Evolutionary conservation across 1,284 basidiomycete species (phyloP), one percentile per base, ranked within the genome.

Genomic region (Athelia psychrophila): DNA sequence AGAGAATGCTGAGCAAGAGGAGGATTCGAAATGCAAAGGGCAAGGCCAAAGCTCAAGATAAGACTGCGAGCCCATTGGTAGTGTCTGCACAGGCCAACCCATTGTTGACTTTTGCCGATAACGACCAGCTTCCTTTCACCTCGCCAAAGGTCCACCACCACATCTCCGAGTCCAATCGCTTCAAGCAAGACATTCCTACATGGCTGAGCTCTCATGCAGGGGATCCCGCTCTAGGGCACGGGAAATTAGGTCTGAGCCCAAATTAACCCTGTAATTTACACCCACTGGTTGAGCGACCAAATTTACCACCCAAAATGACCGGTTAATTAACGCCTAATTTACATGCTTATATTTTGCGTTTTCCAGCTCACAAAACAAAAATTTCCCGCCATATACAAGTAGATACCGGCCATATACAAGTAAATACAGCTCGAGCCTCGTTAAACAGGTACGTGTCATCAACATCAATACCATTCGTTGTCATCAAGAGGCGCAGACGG

Each of bases 141-240:
- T 33, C 46, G 16, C 51, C 51, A 22, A 15, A 20, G 40, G 25
- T 27, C 13, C 56, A 57, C 23, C 58, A 61, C 24, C 61, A 64
- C 4, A 56, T 62, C 2, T 61, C 55, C 0, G 38, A 35, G 0
- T 52, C 48, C 0, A 51, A 50, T 6, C 19, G 25, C 22, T 27
- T 19, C 44, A 6, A 8, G 10, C 6, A 6, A 5, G 6, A 23
- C 44, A 22, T 46, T 8, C 44, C 19, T 23, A 22, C 19, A 5
- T 46, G 44, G 44, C 16, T 46, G 8, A 20, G 44, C 5, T 6
- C 15, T 10, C 16, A 23, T 18, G 22, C 6, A 5, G 44, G n/a
- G 6, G 44, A 46, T 46, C 44, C 44, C 12, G 44, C 22, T 24
- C 12, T 46, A 30, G 27, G 27, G 27, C 27, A 13, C 27, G 5